These are phyloP conservation scores for Omphalotus guepiniiformis DNA, from an alignment of 768 basidiomycete species.

Conservation along the genomic window DNA sequence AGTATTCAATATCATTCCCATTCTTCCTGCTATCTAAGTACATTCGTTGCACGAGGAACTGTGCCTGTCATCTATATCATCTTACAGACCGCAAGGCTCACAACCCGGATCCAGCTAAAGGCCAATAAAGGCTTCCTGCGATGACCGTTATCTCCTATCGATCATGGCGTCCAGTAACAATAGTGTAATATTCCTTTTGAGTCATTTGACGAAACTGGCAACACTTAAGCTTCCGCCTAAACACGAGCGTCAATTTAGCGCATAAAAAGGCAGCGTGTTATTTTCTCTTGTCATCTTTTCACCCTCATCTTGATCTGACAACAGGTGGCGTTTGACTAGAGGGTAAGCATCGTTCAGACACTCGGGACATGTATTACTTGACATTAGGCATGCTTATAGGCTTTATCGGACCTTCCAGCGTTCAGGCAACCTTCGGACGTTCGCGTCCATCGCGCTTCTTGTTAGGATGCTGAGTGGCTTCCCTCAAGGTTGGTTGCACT, in stretches of 20 bases:
- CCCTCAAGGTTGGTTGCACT: conserved; percentile 41
- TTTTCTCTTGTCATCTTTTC: not conserved
- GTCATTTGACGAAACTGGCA: not conserved
- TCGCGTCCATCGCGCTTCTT: conserved; percentile 76
- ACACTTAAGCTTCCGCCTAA: not conserved
- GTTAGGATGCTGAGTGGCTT: conserved; percentile 54
- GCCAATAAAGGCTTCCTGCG: not conserved
- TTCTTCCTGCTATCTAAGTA: no score
- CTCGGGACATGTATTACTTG: not conserved
- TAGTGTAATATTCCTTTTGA: not conserved
- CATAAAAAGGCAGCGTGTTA: not conserved
- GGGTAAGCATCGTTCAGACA: not conserved
- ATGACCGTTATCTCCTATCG: conserved; percentile 20
- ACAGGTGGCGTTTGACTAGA: not conserved
- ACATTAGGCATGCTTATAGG: conserved; percentile 12
- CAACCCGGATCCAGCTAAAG: no score
- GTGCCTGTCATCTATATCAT: no score
- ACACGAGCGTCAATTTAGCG: not conserved
- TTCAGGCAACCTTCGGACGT: conserved; percentile 50
- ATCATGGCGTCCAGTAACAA: conserved; percentile 14
- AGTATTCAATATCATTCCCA: no score
- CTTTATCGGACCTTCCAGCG: conserved; percentile 42
- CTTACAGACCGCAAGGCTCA: no score
- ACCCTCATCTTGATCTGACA: not conserved
- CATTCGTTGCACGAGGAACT: no score